Evolutionary conservation across 176 grass and related monocot genomes (phyloP).

Genomic region (Juncus effusus): DNA sequence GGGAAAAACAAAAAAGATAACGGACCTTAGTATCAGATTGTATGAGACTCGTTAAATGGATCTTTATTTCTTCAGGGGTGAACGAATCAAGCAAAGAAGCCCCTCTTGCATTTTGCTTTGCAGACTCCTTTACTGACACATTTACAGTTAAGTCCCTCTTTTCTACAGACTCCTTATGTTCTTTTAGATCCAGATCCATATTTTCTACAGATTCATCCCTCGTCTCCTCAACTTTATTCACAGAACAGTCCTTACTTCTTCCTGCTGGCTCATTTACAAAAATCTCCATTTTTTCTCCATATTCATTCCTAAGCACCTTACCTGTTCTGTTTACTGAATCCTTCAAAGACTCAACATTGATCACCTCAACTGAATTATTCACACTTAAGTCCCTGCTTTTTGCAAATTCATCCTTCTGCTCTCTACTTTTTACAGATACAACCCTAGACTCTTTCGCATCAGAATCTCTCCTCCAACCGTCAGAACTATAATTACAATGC

Average conservation of each 20-base stretch:
- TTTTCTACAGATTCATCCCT: background rate
- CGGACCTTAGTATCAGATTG: slow-evolving; percentile 46
- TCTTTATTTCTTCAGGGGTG: slow-evolving; percentile 48
- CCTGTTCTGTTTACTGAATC: background rate
- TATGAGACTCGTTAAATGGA: slow-evolving; percentile 72
- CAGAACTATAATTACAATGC: background rate
- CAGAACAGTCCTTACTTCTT: background rate
- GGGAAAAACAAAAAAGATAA: slow-evolving; percentile 16
- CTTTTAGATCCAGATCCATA: too few species aligned
- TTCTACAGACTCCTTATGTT: background rate
- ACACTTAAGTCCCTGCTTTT: background rate
- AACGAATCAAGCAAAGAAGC: slow-evolving; percentile 81
- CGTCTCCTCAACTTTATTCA: background rate
- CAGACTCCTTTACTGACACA: background rate
- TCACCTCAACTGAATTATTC: slow-evolving; percentile 6
- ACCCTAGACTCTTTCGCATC: background rate
- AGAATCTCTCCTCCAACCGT: too few species aligned
- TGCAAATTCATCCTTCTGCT: slow-evolving; percentile 5
- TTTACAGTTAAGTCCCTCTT: slow-evolving; percentile 1
- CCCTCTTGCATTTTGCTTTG: slow-evolving; percentile 24
- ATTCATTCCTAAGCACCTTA: background rate
- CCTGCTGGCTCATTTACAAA: too few species aligned
- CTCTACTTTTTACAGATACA: background rate
- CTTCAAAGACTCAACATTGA: background rate
- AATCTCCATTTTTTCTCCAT: too few species aligned